These are phyloP conservation scores for Scedosporium dehoogii DNA, from an alignment of 2,329 filamentous ascomycete genomes.

Conservation along the genomic window DNA sequence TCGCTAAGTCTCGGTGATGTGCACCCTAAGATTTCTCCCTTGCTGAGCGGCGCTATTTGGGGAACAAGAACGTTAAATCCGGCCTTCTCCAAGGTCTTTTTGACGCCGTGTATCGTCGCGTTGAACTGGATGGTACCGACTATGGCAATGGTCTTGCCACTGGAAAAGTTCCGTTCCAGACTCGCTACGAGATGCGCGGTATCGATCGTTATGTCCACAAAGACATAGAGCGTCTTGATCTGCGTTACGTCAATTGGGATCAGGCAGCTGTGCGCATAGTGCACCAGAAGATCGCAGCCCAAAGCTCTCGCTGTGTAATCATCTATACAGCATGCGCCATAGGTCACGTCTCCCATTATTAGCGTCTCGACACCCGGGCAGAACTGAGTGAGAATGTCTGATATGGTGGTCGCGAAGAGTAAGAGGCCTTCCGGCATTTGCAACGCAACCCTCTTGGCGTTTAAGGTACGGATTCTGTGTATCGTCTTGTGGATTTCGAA, in stretches of 20 bases:
- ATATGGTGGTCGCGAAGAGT: conserved; percentile 93
- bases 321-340: conserved; percentile 96
- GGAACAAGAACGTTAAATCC: conserved; percentile 82
- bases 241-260: conserved; percentile 94
- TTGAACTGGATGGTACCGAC: conserved; percentile 99
- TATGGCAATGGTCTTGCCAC: conserved; percentile 79
- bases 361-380: conserved; percentile 85
- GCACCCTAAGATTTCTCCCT: conserved; percentile 95
- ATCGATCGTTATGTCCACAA: conserved; percentile 96
- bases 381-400: conserved; percentile 90
- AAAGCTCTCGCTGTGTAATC: conserved; percentile 93
- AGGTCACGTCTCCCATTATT: conserved; percentile 99
- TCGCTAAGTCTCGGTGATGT: conserved; percentile 67
- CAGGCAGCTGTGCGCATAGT: conserved; percentile 94
- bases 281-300: conserved; percentile 86
- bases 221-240: conserved; percentile 96
- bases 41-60: conserved; percentile 85
- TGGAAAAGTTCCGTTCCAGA: conserved; percentile 75
- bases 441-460: conserved; percentile 76
- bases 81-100: conserved; percentile 65
- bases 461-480: conserved; percentile 74
- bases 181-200: conserved; percentile 77
- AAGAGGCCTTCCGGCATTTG: conserved; percentile 95
- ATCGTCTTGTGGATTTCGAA: conserved; percentile 99
- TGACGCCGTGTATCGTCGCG: conserved; percentile 82